These are phyloP conservation scores for Sutorius eximius DNA, from an alignment of 1,284 basidiomycete species.

Conservation along the genomic window DNA sequence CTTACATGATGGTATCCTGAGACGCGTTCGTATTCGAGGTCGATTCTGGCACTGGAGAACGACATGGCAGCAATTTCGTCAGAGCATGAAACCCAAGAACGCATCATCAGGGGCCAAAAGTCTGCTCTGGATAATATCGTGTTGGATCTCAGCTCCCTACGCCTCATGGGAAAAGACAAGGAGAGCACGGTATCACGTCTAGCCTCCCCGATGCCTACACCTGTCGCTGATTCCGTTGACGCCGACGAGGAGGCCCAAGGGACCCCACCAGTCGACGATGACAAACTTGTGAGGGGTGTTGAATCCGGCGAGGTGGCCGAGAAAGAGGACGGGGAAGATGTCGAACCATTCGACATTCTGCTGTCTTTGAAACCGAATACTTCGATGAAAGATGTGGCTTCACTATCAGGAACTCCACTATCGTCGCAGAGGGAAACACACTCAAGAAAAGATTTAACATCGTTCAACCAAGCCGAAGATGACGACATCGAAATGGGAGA, in stretches of 20 bases:
- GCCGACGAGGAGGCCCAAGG: slow-evolving; percentile 27
- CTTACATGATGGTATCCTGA: neutral
- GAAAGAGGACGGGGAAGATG: slow-evolving; percentile 38
- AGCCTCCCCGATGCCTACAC: slow-evolving; percentile 47
- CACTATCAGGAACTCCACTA: slow-evolving; percentile 33
- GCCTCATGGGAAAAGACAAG: slow-evolving; percentile 64
- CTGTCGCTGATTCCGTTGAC: slow-evolving; percentile 44
- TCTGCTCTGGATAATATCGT: slow-evolving; percentile 65
- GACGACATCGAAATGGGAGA: slow-evolving; percentile 88
- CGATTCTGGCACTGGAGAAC: slow-evolving; percentile 67
- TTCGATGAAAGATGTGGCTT: slow-evolving; percentile 37
- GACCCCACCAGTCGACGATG: slow-evolving; percentile 36
- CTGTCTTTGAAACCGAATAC: slow-evolving; percentile 38
- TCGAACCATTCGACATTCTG: slow-evolving; percentile 37
- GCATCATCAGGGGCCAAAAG: slow-evolving; percentile 66
- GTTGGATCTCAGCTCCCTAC: slow-evolving; percentile 56
- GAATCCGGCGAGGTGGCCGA: slow-evolving; percentile 39
- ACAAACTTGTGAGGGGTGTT: slow-evolving; percentile 41
- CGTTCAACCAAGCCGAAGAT: slow-evolving; percentile 31
- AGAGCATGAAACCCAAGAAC: slow-evolving; percentile 72
- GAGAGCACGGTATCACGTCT: slow-evolving; percentile 44
- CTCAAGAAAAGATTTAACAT: slow-evolving; percentile 23
- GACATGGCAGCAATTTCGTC: slow-evolving; percentile 72
- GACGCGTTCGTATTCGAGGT: slow-evolving; percentile 41
- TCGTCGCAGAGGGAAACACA: slow-evolving; percentile 29